Percentiles rank a stretch among this genome's conserved stretches.
phyloP scores from a whole-genome alignment of 2,329 filamentous ascomycete species.

The Trichoderma aggressivum region DNA sequence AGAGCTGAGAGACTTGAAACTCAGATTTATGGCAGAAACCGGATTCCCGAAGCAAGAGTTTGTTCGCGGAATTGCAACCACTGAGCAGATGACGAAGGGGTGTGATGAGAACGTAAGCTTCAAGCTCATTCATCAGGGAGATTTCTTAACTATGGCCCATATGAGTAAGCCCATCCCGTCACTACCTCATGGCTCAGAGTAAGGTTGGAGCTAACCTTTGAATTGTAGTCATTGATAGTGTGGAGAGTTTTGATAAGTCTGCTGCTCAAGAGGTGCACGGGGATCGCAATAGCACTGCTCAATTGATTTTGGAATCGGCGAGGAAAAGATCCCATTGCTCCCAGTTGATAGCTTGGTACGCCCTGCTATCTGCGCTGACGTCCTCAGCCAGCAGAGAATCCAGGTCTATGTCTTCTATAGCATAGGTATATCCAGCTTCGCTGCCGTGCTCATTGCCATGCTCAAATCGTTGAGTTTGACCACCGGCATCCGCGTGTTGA shows the following conservation, averaged over 20 bases:
- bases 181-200: background rate
- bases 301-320: background rate
- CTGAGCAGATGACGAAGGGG: background rate
- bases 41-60: background rate
- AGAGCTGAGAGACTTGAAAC: no score
- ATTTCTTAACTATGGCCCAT: background rate
- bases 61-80: background rate
- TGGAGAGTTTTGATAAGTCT: background rate
- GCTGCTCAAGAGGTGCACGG: background rate
- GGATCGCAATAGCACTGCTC: background rate
- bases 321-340: conserved; percentile 7
- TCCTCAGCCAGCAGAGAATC: background rate
- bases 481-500: background rate
- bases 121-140: background rate
- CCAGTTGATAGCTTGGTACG: conserved; percentile 1
- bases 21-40: no score
- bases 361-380: background rate
- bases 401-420: background rate
- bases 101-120: background rate
- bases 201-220: background rate
- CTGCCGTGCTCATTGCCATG: background rate
- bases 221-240: background rate
- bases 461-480: background rate
- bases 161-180: background rate
- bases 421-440: background rate